Evolutionary conservation across 2,329 filamentous ascomycete genomes (phyloP), one percentile per base, ranked within the genome.

Genomic region (Colletotrichum caudatum): DNA sequence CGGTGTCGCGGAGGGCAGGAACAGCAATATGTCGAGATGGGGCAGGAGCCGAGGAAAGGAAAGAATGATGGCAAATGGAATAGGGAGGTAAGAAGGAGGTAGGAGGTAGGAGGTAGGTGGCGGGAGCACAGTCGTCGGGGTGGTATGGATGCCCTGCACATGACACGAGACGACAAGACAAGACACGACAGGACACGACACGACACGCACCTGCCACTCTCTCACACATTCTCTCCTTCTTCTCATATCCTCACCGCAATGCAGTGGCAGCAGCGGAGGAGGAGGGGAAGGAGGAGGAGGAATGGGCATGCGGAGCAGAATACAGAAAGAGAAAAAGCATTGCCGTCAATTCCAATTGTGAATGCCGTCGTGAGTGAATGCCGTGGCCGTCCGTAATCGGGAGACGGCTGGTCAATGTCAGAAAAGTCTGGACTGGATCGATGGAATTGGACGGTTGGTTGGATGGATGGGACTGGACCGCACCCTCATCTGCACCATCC

Each of bases 401-500:
- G 29, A 23, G 20, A 2, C 20, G 41, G 44, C 41, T 48, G 20
- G 41, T 46, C 58, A 56, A 35, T 37, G 50, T 11, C 9, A n/a
- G 12, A 11, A 61, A 61, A 61, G 59, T 50, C 44, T 50, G 29
- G 59, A 61, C 41, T 33, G 14, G 18, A 20, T 8, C 12, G 41
- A 9, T 48, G 20, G 20, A 48, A 29, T 29, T 48, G 44, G 44
- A n/a, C n/a, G 20, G 16, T 9, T 48, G 46, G 46, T 23, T n/a
- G 46, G 46, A n/a, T n/a, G 46, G 46, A 41, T 61, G 44, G 20
- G 26, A 37, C 44, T 48, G 59, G 11, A 48, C 29, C 39, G 29
- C n/a, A 44, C 29, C 48, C 59, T 50, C 58, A 35, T 35, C 41
- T 48, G 58, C 41, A 61, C 41, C 41, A 18, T 60, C 35, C 50